Evolutionary conservation across 768 basidiomycete genomes (phyloP).

Genomic region (Macrolepiota fuliginosa): DNA sequence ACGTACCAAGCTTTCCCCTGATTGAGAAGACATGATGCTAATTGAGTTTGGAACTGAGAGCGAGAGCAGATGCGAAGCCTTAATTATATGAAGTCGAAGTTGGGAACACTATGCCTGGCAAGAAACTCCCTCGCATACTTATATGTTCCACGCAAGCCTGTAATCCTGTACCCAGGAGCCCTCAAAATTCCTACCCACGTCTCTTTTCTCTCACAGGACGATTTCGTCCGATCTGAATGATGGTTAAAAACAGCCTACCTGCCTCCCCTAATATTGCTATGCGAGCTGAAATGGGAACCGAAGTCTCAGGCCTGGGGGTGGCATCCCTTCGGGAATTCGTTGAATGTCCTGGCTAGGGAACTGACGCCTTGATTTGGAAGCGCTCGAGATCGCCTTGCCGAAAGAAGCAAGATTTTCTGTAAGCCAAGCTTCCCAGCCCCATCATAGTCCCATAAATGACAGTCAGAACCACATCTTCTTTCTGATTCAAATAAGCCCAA

Average conservation of each 20-base stretch:
- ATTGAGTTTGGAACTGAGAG: neutral
- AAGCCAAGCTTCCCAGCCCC: neutral
- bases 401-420: constrained; percentile 7
- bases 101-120: neutral
- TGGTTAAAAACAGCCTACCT: neutral
- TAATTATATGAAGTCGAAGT: neutral
- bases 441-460: neutral
- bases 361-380: neutral
- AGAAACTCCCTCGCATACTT: constrained; percentile 7
- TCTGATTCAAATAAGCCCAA: neutral
- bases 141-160: neutral
- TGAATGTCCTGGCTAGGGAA: neutral
- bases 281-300: neutral
- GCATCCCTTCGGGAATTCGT: neutral
- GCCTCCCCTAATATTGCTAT: neutral
- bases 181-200: constrained; percentile 1
- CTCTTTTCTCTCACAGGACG: constrained; percentile 5
- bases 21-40: neutral
- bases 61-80: neutral
- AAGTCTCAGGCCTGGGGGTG: neutral
- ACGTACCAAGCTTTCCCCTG: constrained; percentile 3
- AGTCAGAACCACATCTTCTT: neutral
- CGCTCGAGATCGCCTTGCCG: constrained; percentile 1
- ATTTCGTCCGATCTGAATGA: constrained; percentile 5
- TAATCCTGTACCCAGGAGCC: neutral